Base-by-base conservation (phyloP, 148 eudicot species). In the Rhododendron henanense region DNA sequence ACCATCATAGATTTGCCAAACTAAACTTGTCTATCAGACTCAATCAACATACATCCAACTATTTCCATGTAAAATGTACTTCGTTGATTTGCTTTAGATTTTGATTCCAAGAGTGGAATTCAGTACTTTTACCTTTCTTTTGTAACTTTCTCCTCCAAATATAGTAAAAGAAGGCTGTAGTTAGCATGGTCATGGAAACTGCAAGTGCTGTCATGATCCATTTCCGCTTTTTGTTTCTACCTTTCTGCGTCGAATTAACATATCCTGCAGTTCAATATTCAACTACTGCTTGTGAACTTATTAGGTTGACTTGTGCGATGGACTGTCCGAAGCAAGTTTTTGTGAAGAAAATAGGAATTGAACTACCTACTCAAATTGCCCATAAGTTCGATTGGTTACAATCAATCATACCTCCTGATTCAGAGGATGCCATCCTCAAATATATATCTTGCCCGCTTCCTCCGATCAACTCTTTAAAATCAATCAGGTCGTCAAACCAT, bases 401-500 rank as follows among this genome's bases (percentile, higher is more conserved):
- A 33, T 33, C 35, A 33, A 33, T 33, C 39, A 6, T 71, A 55
- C 90, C 44, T 41, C 44, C 88, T 83, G 88, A 86, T 47, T 88
- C 90, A 35, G 90, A 88, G 39, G 85, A 57, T 50, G 90, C 87
- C 85, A 90, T 84, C 67, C 91, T 90, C 67, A 91, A 81, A 48
- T 87, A 90, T 23, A 90, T 16, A 48, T 87, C 87, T 84, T 87
- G 87, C 75, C 90, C 92, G 37, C 83, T 45, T 35, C 61, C 85
- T 50, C 78, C 83, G 39, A 53, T 51, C 78, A 78, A 21, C 13
- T 84, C 88, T 83, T 71, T 74, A 39, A 90, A 39, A 84, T 92
- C 94, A 83, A 88, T 69, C 37, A 90, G 85, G 61, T 82, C 81
- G 18, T 82, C 80, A 78, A 79, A 87, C 94, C 94, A 90, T 28